Evolutionary conservation across 2,329 filamentous ascomycete species (phyloP).

Genomic region (Colletotrichum agaves): DNA sequence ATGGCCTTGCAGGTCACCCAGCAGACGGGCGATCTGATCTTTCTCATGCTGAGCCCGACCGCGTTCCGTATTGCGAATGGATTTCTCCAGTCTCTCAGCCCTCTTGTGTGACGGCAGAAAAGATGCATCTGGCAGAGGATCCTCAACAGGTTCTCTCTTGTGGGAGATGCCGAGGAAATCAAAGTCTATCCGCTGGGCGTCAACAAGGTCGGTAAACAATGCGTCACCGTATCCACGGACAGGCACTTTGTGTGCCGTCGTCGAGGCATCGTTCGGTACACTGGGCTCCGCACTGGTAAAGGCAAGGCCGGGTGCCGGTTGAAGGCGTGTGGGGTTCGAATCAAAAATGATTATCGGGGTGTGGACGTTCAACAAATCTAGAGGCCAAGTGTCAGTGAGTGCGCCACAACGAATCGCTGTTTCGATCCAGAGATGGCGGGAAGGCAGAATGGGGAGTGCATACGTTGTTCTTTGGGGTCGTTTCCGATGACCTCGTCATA

Average conservation of each 20-base stretch:
- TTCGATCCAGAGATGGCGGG: not conserved
- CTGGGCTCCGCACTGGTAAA: not conserved
- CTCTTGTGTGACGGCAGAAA: constrained; percentile 67
- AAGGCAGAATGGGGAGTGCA: constrained; percentile 44
- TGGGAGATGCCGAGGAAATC: constrained; percentile 61
- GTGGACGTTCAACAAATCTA: constrained; percentile 78
- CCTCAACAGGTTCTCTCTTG: constrained; percentile 56
- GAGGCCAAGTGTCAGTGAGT: constrained; percentile 28
- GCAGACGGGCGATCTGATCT: constrained; percentile 70
- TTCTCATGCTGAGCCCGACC: constrained; percentile 74
- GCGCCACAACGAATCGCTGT: not conserved
- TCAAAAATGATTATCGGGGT: constrained; percentile 80
- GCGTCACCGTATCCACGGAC: constrained; percentile 66
- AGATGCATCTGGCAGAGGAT: constrained; percentile 66
- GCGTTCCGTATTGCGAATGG: constrained; percentile 72
- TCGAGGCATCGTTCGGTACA: not conserved
- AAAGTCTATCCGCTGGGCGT: constrained; percentile 68
- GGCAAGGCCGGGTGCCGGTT: constrained; percentile 36
- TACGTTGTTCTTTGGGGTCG: constrained; percentile 81
- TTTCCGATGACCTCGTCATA: constrained; percentile 96
- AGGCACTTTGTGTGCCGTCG: constrained; percentile 45
- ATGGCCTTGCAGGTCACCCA: constrained; percentile 87
- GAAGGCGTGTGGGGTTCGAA: constrained; percentile 46
- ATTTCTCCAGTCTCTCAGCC: constrained; percentile 69
- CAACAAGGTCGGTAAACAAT: constrained; percentile 66